phyloP scores from a whole-genome alignment of 495 filamentous ascomycete species.

The Neurospora sp. region DNA sequence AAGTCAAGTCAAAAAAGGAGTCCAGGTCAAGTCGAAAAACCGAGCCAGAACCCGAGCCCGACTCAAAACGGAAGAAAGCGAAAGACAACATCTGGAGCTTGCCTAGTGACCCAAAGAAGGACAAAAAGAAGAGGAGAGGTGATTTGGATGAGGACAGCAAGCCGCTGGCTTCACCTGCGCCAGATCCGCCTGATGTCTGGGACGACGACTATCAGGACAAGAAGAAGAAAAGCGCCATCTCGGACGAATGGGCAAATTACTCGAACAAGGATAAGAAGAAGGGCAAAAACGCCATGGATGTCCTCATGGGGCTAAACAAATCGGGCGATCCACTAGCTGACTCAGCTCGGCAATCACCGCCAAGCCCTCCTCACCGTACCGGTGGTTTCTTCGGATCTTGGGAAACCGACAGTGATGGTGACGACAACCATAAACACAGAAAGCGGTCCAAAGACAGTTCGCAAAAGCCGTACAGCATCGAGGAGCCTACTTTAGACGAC shows the following conservation, averaged over 20 bases:
- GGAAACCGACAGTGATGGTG: constrained; percentile 24
- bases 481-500: constrained; percentile 32
- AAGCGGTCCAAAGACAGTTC: constrained; percentile 8
- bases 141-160: background rate
- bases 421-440: constrained; percentile 19
- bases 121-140: constrained; percentile 19
- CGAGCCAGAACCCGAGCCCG: constrained; percentile 19
- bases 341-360: constrained; percentile 15
- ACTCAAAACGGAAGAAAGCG: constrained; percentile 10
- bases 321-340: constrained; percentile 12
- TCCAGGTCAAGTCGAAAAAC: constrained; percentile 1
- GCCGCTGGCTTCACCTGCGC: constrained; percentile 11
- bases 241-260: constrained; percentile 4
- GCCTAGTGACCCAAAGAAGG: constrained; percentile 6
- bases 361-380: background rate
- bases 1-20: constrained; percentile 1
- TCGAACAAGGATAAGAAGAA: constrained; percentile 23
- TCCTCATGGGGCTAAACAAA: constrained; percentile 26
- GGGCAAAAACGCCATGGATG: constrained; percentile 19
- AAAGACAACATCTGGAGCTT: constrained; percentile 14
- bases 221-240: constrained; percentile 18
- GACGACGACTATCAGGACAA: constrained; percentile 18
- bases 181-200: constrained; percentile 19
- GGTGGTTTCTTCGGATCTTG: constrained; percentile 27
- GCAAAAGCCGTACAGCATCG: constrained; percentile 34